Evolutionary conservation across 225 moss, liverwort and hornwort genomes (phyloP).

Genomic region (Pleurozium schreberi): DNA sequence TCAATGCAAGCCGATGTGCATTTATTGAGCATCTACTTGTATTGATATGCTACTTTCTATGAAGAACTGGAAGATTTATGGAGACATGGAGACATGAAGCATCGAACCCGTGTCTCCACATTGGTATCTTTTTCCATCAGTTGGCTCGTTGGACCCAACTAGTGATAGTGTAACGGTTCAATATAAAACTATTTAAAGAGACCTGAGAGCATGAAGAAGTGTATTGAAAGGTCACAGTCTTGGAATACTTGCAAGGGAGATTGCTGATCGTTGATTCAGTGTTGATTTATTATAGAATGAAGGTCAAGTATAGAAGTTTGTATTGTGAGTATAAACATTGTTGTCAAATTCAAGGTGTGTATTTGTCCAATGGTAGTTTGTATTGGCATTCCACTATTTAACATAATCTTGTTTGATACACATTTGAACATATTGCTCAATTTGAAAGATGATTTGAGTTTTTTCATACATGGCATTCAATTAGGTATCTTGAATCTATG

Average conservation of each 20-base stretch:
- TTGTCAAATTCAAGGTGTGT: not conserved
- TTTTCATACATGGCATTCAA: not conserved
- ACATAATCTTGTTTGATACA: not conserved
- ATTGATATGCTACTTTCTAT: not conserved
- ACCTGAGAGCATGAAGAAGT: not conserved
- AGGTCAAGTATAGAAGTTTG: not conserved
- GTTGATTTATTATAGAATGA: fast-evolving
- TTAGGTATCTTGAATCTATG: not conserved
- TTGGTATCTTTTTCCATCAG: not conserved
- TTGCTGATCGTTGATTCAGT: not conserved
- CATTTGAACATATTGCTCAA: not conserved
- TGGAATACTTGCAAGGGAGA: not conserved
- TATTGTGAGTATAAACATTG: not conserved
- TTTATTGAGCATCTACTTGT: not conserved
- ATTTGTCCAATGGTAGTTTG: not conserved
- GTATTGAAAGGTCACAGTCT: not conserved
- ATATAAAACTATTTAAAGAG: not conserved
- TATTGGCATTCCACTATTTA: not conserved
- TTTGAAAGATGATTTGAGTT: not conserved
- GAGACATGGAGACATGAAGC: not conserved
- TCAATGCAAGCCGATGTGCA: not conserved
- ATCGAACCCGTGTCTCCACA: not conserved
- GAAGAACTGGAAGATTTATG: no score
- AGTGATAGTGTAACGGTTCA: not conserved
- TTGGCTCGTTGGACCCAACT: fast-evolving